A percentile compares a stretch with the other conserved stretches of the same genome.
Evolutionary conservation across 192 early-diverging fungal species (phyloP).

Genomic region (Backusella luteola): DNA sequence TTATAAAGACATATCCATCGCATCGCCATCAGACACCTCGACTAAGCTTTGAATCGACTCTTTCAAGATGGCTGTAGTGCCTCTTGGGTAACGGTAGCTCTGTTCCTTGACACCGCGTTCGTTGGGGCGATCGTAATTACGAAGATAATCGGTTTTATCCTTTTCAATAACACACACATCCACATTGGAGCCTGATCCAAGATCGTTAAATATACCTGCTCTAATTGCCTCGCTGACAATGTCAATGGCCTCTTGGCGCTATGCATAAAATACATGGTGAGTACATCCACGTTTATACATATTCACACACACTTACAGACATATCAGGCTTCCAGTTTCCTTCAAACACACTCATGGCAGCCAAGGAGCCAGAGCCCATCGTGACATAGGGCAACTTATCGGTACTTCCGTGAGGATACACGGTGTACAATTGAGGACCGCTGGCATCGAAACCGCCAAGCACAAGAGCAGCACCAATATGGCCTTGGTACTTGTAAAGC

Average conservation of each 20-base stretch:
- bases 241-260: constrained; percentile 87
- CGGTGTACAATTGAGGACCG: constrained; percentile 89
- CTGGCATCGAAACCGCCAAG: constrained; percentile 90
- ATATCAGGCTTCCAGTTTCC: constrained; percentile 76
- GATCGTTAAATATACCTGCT: constrained; percentile 98
- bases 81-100: constrained; percentile 67
- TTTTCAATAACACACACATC: constrained; percentile 92
- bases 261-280: constrained; percentile 4
- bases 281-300: not conserved
- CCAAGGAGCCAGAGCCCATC: constrained; percentile 94
- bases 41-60: constrained; percentile 52
- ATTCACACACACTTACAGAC: constrained; percentile 40
- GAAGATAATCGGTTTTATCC: constrained; percentile 78
- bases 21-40: constrained; percentile 61
- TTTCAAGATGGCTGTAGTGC: constrained; percentile 61
- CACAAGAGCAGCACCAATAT: constrained; percentile 92
- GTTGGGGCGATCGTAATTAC: constrained; percentile 87
- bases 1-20: constrained; percentile 56
- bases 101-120: constrained; percentile 84
- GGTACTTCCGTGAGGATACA: constrained; percentile 93
- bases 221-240: constrained; percentile 93
- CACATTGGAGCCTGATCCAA: constrained; percentile 97
- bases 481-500: constrained; percentile 95
- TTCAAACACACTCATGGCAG: constrained; percentile 97
- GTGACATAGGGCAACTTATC: constrained; percentile 96